Base-by-base conservation (phyloP, 2,329 filamentous ascomycete species). In the Exophiala mesophila region DNA sequence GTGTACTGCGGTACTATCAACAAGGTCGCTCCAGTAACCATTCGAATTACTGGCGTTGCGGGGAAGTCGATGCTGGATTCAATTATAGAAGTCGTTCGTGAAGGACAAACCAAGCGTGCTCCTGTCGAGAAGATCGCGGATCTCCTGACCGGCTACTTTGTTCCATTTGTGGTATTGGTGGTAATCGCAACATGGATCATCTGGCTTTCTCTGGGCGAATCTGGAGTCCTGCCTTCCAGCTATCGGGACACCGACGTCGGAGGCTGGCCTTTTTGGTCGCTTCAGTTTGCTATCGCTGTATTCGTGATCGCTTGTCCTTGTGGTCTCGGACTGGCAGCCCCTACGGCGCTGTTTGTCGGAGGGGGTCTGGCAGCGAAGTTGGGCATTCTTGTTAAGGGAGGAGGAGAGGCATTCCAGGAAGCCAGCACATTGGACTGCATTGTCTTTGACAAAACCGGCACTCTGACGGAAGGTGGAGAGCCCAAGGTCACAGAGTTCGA, bases 361-460 rank as follows among this genome's bases (percentile, higher is more conserved):
- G 82, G 84, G 23, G 86, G 86, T 1, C 68, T 92, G 15, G 87
- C 87, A 2, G 87, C 87, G 5, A 82, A 83, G 59, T 68, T 85
- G 56, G 87, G 87, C 1, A 88, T 94, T 41, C 71, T 94, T 1
- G 86, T 85, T 54, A 88, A 88, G 63, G 86, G 87, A 16, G 87
- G 87, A 16, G 87, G 87, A 23, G 85, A 89, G 59, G 87, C 86
- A 0, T 90, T 92, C 59, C 85, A 90, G 61, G 87, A 88, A 66
- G 86, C 86, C 3, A 88, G 83, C 59, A 77, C 76, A 9, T 73
- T 89, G 32, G 80, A 88, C 60, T 83, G 82, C 39, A 80, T 92
- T 29, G 83, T 92, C 1, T 92, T 94, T 59, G 87, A 94, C 71
- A 92, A 94, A 71, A 94, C 87, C 0, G 87, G 87, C 1, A 94